A percentile compares a stretch with the other conserved stretches of the same genome.
phyloP scores from a whole-genome alignment of 73 alveolate species.

The Paramecium biaurelia region DNA sequence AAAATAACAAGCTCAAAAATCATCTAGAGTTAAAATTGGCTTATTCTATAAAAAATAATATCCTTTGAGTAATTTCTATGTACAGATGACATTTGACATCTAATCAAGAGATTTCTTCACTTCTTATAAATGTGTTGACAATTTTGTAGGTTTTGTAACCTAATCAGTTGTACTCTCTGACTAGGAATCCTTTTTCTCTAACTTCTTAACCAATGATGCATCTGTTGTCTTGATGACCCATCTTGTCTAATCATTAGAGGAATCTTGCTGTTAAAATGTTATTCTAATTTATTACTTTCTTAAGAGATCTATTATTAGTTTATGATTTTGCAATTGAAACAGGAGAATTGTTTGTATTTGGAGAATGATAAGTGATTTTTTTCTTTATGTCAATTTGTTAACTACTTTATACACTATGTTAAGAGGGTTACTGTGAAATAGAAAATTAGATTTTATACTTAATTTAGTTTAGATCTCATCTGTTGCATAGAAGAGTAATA shows the following conservation, averaged over 20 bases:
- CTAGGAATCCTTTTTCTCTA: background rate
- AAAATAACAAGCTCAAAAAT: background rate
- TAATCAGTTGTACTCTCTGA: constrained; percentile 15
- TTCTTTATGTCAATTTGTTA: background rate
- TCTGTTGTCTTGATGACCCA: background rate
- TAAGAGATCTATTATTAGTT: background rate
- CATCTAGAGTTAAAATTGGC: background rate
- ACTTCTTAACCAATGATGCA: background rate
- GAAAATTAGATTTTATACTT: background rate
- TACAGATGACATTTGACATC: background rate
- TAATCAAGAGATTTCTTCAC: background rate
- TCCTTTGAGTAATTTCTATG: background rate
- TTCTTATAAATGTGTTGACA: background rate
- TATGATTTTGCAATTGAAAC: background rate
- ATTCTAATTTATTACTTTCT: background rate
- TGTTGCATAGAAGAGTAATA: background rate
- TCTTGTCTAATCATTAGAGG: background rate
- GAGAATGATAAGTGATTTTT: background rate
- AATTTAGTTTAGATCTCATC: background rate
- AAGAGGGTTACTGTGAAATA: background rate
- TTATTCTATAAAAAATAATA: background rate
- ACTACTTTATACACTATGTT: background rate
- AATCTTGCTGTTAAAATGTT: background rate
- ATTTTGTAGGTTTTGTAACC: background rate
- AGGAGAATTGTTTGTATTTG: background rate